Percentiles rank a stretch among this genome's conserved stretches.
These are phyloP conservation scores for Talaromyces sp. DNA, from an alignment of 2,329 filamentous ascomycete genomes.

Conservation along the genomic window DNA sequence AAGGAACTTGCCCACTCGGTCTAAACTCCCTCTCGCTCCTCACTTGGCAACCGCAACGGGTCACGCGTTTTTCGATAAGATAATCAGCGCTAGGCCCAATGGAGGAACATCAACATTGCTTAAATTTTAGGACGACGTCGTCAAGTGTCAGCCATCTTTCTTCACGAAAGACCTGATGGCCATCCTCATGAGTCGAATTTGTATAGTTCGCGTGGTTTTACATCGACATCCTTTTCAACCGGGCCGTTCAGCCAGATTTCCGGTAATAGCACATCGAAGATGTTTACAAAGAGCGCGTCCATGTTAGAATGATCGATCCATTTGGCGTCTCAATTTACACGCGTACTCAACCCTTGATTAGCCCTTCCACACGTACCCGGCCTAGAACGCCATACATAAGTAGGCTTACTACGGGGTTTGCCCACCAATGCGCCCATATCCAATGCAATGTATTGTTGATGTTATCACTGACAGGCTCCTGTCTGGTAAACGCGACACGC, in stretches of 20 bases:
- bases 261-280: not conserved
- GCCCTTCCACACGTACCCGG: slow-evolving; percentile 3
- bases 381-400: not conserved
- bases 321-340: slow-evolving; percentile 5
- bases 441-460: not conserved
- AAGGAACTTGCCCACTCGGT: slow-evolving; percentile 3
- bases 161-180: not conserved
- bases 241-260: not conserved
- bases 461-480: slow-evolving; percentile 10
- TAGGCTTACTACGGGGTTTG: not conserved
- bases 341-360: slow-evolving; percentile 9
- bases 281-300: slow-evolving; percentile 3
- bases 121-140: not conserved
- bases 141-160: not conserved
- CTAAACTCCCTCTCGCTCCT: too few relatives aligned
- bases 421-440: not conserved
- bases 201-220: not conserved
- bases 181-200: not conserved
- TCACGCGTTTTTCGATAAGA: slow-evolving; percentile 11
- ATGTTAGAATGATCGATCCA: slow-evolving; percentile 1
- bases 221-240: not conserved
- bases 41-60: slow-evolving; percentile 11
- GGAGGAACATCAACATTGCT: slow-evolving; percentile 1
- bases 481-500: slow-evolving; percentile 21
- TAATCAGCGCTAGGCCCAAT: slow-evolving; percentile 1